Evolutionary conservation across 805 yeast genomes (phyloP), one percentile per base, ranked within the genome.

Genomic region (Zygotorulaspora chibaensis): DNA sequence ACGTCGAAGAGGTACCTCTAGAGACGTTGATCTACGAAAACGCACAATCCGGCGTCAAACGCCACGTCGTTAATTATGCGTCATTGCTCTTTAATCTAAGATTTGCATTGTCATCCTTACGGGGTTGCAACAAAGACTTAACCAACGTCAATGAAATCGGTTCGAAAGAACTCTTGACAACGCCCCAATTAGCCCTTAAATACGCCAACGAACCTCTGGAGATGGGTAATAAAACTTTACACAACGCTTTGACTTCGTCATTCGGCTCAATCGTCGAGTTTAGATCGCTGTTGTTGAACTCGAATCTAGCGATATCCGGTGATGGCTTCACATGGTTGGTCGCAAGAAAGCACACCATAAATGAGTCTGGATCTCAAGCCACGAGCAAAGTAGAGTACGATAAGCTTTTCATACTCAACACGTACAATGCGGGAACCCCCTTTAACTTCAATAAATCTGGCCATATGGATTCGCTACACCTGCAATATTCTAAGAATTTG

Each of bases 301-400:
- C 93, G 1, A 87, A 91, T 9, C 67, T 72, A 40, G 76, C 84
- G 3, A 77, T 88, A 50, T 80, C 83, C 50, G 97, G 98, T 41
- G 91, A 87, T 65, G 99, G 99, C 2, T 81, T 76, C 66, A 85
- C 90, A 9, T 93, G 97, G 93, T 70, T 93, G 15, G 83, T 89
- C 17, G 95, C 91, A 8, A 67, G 72, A 49, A 60, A 63, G 45
- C 38, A 42, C 12, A 33, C 42, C 15, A 35, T 38, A 2, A 40
- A 40, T 15, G 52, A 53, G n/a, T 46, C 39, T 27, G 53, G 40
- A 23, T 36, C 51, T 23, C 45, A 46, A 37, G 28, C 46, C 8
- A 40, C 52, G 8, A 42, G 39, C 9, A 50, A 51, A 16, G 54
- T 62, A 33, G 60, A 55, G 38, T 72, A 57, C 47, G 77, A 77